phyloP scores from a whole-genome alignment of 371 early-diverging fungal species.

The Circinella umbellata region DNA sequence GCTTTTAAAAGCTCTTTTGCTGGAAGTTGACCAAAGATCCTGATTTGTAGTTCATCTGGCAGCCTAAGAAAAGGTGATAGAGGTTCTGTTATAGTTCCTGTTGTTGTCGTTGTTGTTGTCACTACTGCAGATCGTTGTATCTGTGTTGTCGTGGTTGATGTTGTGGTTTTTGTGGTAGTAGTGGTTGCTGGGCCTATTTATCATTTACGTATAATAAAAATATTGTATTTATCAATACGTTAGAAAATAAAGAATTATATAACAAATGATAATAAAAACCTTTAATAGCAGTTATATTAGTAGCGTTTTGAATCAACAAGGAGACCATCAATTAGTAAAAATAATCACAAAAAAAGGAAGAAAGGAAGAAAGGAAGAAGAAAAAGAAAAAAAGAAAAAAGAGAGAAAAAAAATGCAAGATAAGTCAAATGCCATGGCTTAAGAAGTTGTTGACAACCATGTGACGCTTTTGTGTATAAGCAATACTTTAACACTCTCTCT shows the following conservation, averaged over 20 bases:
- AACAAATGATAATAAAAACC: not conserved
- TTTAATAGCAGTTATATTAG: not conserved
- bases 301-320: not conserved
- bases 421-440: not conserved
- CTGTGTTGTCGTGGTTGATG: too few species aligned
- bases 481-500: not conserved
- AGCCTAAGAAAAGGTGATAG: slow-evolving; percentile 18
- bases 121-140: too few species aligned
- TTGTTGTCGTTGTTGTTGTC: not conserved
- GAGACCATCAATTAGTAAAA: not conserved
- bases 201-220: too few species aligned
- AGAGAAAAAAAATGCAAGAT: not conserved
- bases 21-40: slow-evolving; percentile 35
- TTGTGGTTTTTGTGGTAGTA: not conserved
- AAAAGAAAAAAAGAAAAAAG: slow-evolving; percentile 10
- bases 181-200: too few species aligned
- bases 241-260: too few species aligned
- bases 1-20: slow-evolving; percentile 39
- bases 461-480: not conserved
- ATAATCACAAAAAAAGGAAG: slow-evolving; percentile 2
- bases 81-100: not conserved
- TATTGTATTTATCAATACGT: too few species aligned
- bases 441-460: not conserved
- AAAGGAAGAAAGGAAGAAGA: slow-evolving; percentile 11
- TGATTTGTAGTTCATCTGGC: slow-evolving; percentile 47